A percentile compares a stretch with the other conserved stretches of the same genome.
phyloP scores from a whole-genome alignment of 257 asterid genomes.

The Oldenlandia corymbosa region DNA sequence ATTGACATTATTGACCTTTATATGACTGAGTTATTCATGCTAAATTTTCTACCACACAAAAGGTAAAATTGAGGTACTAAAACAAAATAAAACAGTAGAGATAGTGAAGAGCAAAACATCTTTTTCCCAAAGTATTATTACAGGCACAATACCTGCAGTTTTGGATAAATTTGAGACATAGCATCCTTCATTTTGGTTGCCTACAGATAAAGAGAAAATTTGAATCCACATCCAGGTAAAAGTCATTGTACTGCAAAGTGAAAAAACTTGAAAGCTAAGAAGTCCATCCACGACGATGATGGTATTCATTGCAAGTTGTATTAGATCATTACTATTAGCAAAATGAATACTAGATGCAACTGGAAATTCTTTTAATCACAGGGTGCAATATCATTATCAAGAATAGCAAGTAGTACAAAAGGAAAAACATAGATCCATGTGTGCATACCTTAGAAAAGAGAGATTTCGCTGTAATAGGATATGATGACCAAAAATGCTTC shows the following conservation, averaged over 20 bases:
- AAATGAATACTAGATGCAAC: not conserved
- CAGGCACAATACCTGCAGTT: constrained; percentile 69
- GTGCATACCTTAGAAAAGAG: constrained; percentile 61
- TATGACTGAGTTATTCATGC: not conserved
- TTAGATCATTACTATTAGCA: not conserved
- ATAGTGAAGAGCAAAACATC: not conserved
- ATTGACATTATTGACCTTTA: no score
- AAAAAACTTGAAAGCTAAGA: not conserved
- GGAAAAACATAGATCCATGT: not conserved
- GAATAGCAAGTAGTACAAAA: not conserved
- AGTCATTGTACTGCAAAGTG: not conserved
- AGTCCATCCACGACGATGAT: not conserved
- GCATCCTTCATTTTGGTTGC: constrained; percentile 80
- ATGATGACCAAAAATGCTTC: constrained; percentile 96
- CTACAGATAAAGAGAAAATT: constrained; percentile 27
- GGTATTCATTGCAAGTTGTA: not conserved
- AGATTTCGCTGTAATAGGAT: constrained; percentile 80
- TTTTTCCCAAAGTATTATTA: not conserved
- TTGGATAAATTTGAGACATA: constrained; percentile 72
- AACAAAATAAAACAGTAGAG: not conserved
- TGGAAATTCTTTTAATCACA: not conserved
- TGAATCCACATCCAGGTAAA: constrained; percentile 5
- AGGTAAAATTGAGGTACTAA: not conserved
- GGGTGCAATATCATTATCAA: not conserved
- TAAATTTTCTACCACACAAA: not conserved